Evolutionary conservation across 2,329 filamentous ascomycete species (phyloP), one percentile per base, ranked within the genome.

Genomic region (Diaporthe ilicicola): DNA sequence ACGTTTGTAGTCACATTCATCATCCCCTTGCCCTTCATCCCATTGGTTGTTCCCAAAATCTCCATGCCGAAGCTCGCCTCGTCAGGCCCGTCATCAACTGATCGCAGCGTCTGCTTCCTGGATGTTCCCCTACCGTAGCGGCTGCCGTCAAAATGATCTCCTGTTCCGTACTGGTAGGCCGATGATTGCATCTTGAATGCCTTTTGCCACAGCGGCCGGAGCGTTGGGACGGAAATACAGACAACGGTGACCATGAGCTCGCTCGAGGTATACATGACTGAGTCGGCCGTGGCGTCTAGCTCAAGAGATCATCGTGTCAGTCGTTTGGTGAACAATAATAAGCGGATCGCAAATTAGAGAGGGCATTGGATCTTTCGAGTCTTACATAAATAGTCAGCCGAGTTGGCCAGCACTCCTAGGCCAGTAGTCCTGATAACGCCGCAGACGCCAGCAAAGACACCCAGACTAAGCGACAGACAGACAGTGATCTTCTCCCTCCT

Each of bases 381-480:
- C 50, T 54, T 54, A 67, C 62, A 67, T 22, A 67, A 53, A 42
- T 67, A 67, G 22, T 67, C 48, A 8, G 50, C n/a, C 22, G 62
- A 53, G 10, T 54, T 42, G 22, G 34, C 39, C 44, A 66, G 46
- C 7, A 54, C 62, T 53, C n/a, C 62, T 9, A 66, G 48, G 22
- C 62, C 62, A 15, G 62, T 66, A n/a, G 62, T 66, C 32, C 62
- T 66, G 48, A 66, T 51, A 15, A 66, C 13, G 32, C 62, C 62
- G 48, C 62, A 66, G n/a, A 42, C 22, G 22, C 62, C 62, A 42
- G 62, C 62, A 66, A 66, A 66, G 48, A 66, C 17, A 3, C 62
- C 62, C 34, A 66, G 9, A n/a, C 62, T 66, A 27, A 66, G 50
- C 9, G 62, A 53, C 32, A 53, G 1, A 44, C 62, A 66, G 22